Evolutionary conservation across 2,329 filamentous ascomycete species (phyloP), one percentile per base, ranked within the genome.

Genomic region (Penicillium concentricum): DNA sequence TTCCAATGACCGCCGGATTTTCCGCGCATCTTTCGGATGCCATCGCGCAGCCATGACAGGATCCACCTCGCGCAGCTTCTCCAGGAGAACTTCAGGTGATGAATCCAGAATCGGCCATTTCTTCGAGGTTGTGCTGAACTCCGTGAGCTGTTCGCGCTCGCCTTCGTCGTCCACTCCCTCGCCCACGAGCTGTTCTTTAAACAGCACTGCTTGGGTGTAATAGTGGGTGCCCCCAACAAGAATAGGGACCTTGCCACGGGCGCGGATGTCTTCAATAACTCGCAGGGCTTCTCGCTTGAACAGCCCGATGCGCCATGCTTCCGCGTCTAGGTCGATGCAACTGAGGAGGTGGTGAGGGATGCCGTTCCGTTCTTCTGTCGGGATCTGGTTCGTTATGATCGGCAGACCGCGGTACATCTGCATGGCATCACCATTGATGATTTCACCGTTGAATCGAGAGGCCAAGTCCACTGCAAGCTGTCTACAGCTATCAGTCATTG

Each of bases 351-450:
- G 93, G 71, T 99, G 94, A 4, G 89, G 88, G 12, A 99, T 81
- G 10, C 88, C 90, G 59, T 88, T 84, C 67, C 87, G 87, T 72
- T 97, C 93, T 20, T 86, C 81, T 0, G 70, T 51, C 0, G 90
- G 85, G 57, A 97, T 89, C 72, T 97, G 96, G 74, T 99, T 99
- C 26, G 94, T 99, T 65, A 97, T 93, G 61, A 97, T 88, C 5
- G 94, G 92, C 42, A 99, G 79, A 3, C 94, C 94, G 51, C 84
- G 83, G 74, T 99, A 99, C 77, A 99, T 87, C 73, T 99, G 94
- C 92, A 99, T 96, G 38, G 94, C 94, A 80, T 99, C 94, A 45
- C 91, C 91, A 71, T 99, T 99, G 77, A 99, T 92, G 51, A 99
- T 84, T 74, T 99, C 94, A 69, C 95, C 94, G 73, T 94, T 87